A percentile compares a stretch with the other conserved stretches of the same genome.
Evolutionary conservation across 441 rosid genomes (phyloP).

Genomic region (Gossypium gossypioides): DNA sequence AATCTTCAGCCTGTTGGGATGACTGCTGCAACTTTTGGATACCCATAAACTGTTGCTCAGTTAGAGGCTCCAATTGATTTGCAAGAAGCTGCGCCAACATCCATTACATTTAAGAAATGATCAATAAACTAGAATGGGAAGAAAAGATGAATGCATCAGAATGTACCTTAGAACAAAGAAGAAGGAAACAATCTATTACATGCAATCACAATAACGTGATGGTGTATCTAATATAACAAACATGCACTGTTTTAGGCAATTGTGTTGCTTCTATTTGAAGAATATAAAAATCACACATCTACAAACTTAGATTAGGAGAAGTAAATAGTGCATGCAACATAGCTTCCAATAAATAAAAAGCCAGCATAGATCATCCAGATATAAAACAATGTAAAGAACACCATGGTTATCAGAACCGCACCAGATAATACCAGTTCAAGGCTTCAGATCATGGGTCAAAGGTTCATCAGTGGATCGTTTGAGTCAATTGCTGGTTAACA

Average conservation of each 20-base stretch:
- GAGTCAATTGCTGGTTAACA: background rate
- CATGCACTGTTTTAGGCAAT: background rate
- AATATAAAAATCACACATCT: background rate
- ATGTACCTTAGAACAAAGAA: background rate
- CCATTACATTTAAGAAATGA: conserved; percentile 11
- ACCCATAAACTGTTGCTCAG: conserved; percentile 59
- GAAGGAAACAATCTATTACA: background rate
- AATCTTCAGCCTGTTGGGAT: conserved; percentile 31
- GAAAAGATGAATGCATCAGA: background rate
- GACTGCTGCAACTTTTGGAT: conserved; percentile 69
- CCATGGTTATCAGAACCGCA: background rate
- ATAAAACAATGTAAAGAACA: background rate
- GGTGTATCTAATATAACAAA: background rate
- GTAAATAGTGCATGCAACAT: background rate
- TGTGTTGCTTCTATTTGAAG: background rate
- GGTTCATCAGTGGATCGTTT: background rate
- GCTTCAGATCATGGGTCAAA: background rate
- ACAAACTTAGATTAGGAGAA: background rate
- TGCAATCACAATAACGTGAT: background rate
- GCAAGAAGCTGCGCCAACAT: conserved; percentile 50
- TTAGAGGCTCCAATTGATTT: conserved; percentile 75
- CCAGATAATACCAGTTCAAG: background rate
- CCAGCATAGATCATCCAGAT: background rate
- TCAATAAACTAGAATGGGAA: background rate
- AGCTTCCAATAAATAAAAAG: background rate